phyloP scores from a whole-genome alignment of 225 moss, liverwort and hornwort species.

The Neckera pumila region DNA sequence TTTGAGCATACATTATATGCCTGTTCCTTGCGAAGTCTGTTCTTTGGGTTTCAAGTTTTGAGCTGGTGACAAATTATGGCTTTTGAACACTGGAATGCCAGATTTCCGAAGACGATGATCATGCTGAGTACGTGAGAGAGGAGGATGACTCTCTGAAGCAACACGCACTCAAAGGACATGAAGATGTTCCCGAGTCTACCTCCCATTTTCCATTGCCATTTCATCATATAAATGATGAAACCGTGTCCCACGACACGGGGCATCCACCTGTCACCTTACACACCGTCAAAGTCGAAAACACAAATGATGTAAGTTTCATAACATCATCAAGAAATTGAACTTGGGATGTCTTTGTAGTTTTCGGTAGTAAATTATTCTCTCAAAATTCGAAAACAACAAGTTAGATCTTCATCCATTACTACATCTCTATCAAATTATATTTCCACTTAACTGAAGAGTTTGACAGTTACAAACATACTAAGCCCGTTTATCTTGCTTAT shows the following conservation, averaged over 20 bases:
- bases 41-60: neutral
- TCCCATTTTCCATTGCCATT: neutral
- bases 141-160: constrained; percentile 28
- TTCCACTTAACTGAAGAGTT: neutral
- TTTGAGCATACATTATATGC: neutral
- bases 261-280: constrained; percentile 26
- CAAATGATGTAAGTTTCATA: constrained; percentile 23
- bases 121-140: constrained; percentile 14
- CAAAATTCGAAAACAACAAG: too few relatives aligned
- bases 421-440: neutral
- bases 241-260: neutral
- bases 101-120: constrained; percentile 50
- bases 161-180: constrained; percentile 11
- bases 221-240: neutral
- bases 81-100: neutral
- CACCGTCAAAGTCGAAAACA: constrained; percentile 21
- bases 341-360: neutral
- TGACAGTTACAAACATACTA: neutral
- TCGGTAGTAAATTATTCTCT: neutral
- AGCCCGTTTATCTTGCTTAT: neutral
- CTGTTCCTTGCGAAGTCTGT: too few relatives aligned
- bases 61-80: neutral
- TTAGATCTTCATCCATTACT: neutral
- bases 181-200: neutral
- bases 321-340: neutral